These are phyloP conservation scores for Heliamphora exappendiculata DNA, from an alignment of 148 eudicot genomes.

Conservation along the genomic window DNA sequence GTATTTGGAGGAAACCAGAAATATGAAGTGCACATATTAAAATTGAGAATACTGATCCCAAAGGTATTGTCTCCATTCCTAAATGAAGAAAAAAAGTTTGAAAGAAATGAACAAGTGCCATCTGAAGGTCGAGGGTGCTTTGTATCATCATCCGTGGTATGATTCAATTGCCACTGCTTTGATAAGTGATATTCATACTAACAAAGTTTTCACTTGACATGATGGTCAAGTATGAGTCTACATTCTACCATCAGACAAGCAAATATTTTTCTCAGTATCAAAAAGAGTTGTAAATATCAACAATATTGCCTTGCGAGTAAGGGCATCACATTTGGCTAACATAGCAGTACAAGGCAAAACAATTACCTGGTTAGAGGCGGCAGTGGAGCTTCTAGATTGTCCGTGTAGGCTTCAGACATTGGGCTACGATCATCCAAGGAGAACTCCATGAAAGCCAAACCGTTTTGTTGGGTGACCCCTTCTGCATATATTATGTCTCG, in stretches of 20 bases:
- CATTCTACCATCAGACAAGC: neutral
- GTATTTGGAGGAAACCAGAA: neutral
- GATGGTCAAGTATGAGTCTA: neutral
- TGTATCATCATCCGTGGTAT: neutral
- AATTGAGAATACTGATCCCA: neutral
- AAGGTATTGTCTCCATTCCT: neutral
- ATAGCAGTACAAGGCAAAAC: neutral
- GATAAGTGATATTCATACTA: neutral
- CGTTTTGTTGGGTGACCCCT: slow-evolving; percentile 93
- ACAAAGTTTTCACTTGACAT: neutral
- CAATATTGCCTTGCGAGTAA: neutral
- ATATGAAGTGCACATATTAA: neutral
- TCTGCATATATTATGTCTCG: slow-evolving; percentile 87
- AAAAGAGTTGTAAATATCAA: neutral
- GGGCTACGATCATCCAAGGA: slow-evolving; percentile 91
- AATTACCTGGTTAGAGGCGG: slow-evolving; percentile 67
- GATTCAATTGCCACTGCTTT: neutral
- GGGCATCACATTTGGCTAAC: neutral
- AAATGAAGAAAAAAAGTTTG: neutral
- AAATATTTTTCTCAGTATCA: neutral
- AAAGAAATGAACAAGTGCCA: neutral
- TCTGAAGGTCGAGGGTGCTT: neutral
- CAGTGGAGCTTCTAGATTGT: slow-evolving; percentile 61
- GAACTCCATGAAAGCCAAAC: slow-evolving; percentile 93
- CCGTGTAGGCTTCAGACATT: slow-evolving; percentile 74